Base-by-base conservation (phyloP, 2,329 filamentous ascomycete genomes). In the Botryotinia globosa region DNA sequence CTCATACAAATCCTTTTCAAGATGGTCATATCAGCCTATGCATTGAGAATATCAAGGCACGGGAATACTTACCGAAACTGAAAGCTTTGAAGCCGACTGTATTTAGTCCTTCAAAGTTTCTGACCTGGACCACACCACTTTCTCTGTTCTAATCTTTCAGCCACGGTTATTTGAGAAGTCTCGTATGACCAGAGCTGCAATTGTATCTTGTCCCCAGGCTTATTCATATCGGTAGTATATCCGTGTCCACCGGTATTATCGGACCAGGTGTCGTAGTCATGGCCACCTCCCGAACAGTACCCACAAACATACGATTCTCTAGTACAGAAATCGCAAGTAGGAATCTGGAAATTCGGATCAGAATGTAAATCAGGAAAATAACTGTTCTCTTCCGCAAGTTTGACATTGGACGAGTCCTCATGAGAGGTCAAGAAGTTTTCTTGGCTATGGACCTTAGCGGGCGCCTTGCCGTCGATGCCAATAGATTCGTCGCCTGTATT, bases 81-180 rank as follows among this genome's bases (percentile, higher is more conserved):
- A 25, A 51, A 32, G 7, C 16, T 66, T 39, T n/a, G n/a, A 39
- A 10, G 45, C 29, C 22, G 29, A 20, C 22, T n/a, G 37, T 18
- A 45, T 54, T 18, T 29, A 66, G 48, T 34, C 16, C 16, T 66
- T 66, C 45, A 66, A 32, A 66, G 22, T 5, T 51, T 66, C 20
- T 37, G 63, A 25, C 44, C 44, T 4, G 32, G 44, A 51, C 16
- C 45, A 32, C 32, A 66, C 69, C 69, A 66, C n/a, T 71, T 71
- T 54, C 45, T 71, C 45, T 66, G 62, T 45, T 71, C 69, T 25
- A 58, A 16, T 54, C 39, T 71, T 25, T 66, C 69, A 44, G 61
- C 69, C 25, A 71, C 20, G 9, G 48, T 71, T 54, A 71, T 37
- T 45, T 56, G 61, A 65, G 34, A 71, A 66, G 48, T 71, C 61